Base-by-base conservation (phyloP, 331 rosid species). In the Quercus lobata region DNA sequence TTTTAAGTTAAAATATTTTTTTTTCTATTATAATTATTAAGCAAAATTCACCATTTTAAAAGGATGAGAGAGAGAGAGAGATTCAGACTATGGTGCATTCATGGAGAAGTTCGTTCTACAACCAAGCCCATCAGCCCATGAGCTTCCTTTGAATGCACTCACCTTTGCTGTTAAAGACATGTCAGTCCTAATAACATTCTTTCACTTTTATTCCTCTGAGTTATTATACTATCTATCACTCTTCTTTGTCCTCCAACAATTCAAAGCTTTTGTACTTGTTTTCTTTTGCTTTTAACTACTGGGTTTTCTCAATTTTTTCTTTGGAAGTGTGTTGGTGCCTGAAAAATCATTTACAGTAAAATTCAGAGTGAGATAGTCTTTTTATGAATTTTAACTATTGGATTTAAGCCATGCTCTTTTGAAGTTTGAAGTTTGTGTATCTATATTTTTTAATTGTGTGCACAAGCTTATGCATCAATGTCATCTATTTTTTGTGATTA, bases 81-180 rank as follows among this genome's bases (percentile, higher is more conserved):
- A 57, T 62, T 71, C 92, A 1, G 81, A 83, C 69, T 53, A 85
- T 71, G 97, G 94, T 80, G 94, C 97, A 76, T 93, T 93, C 89
- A 62, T 61, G 77, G 92, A 86, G 82, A 95, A 85, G 85, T 87
- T 95, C 84, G 62, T 75, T 80, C 73, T 95, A 5, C 89, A 57
- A 35, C 94, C 91, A 68, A 75, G 22, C 73, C 78, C 86, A 79
- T 62, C 94, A 1, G 68, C 88, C 8, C 79, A 27, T 8, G 70
- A 54, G 32, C 92, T 90, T 86, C 96, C 98, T 29, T 75, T 93
- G 72, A 86, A 80, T 73, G 75, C 90, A 82, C 99, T 93, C 85
- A 88, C 91, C 25, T 95, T 95, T 75, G 99, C 97, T 9, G 85
- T 91, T 68, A 95, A 95, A 84, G 99, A 95, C 83, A 92, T 93